Conservation (phyloP, 441 rosid genomes). For the Bocquillonia castaneifolia region DNA sequence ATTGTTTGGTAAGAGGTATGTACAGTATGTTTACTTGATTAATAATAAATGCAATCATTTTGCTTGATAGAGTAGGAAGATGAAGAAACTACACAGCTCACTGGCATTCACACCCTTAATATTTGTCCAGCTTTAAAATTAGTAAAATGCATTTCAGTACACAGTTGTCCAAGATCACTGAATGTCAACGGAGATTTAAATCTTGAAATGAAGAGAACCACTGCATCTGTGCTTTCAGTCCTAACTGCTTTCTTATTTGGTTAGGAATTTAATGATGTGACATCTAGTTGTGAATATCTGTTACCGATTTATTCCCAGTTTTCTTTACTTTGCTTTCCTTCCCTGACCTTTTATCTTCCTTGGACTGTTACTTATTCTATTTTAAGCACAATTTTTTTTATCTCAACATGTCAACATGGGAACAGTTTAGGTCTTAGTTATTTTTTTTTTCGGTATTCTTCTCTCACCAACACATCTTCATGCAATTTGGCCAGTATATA, state of each 20-base stretch:
- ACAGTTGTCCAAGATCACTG: not conserved
- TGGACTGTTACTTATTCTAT: not conserved
- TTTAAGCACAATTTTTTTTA: not conserved
- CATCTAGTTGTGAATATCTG: not conserved
- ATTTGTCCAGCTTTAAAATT: not conserved
- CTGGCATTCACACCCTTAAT: not conserved
- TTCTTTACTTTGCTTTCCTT: not conserved
- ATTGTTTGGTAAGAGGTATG: conserved; percentile 4
- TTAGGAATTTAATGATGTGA: not conserved
- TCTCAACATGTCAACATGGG: not conserved
- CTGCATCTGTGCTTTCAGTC: not conserved
- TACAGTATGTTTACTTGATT: not conserved
- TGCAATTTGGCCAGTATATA: not conserved
- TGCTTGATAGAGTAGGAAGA: not conserved
- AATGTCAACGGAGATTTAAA: not conserved
- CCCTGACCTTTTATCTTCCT: not conserved
- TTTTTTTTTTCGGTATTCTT: not conserved
- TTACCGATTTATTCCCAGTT: not conserved
- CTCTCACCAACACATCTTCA: not conserved
- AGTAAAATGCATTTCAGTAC: not conserved
- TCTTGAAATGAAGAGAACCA: not conserved
- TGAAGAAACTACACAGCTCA: not conserved
- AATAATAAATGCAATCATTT: not conserved
- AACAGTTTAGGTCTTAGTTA: conserved; percentile 4
- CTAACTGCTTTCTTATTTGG: not conserved